These are phyloP conservation scores for Firmiana major DNA, from an alignment of 345 rosid genomes.

Conservation along the genomic window DNA sequence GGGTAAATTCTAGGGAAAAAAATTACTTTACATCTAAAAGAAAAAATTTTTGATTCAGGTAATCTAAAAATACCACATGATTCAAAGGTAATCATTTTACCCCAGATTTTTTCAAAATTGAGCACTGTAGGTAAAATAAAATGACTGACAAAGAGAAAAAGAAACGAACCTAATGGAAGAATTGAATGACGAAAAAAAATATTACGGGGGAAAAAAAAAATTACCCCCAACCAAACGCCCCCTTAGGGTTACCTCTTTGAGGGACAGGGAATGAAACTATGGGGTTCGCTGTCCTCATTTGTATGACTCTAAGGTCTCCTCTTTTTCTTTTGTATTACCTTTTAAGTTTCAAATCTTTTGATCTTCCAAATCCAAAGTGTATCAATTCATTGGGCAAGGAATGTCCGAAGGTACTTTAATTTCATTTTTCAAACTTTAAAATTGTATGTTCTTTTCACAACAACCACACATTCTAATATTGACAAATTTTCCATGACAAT, in stretches of 20 bases:
- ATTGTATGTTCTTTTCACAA: slow-evolving; percentile 1
- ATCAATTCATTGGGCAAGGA: slow-evolving; percentile 3
- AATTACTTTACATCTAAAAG: too few relatives aligned
- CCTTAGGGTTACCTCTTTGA: background rate
- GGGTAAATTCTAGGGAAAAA: too few relatives aligned
- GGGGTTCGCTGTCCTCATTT: background rate
- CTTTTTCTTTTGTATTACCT: background rate
- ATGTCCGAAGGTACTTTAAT: background rate
- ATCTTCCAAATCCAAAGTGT: background rate
- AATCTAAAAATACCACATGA: too few relatives aligned
- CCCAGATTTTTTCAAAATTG: too few relatives aligned
- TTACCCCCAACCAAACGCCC: too few relatives aligned
- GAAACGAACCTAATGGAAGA: too few relatives aligned
- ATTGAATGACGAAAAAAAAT: too few relatives aligned
- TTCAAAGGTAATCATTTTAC: too few relatives aligned
- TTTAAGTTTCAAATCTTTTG: background rate
- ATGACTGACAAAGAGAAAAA: too few relatives aligned
- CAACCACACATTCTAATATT: background rate
- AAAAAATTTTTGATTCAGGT: too few relatives aligned
- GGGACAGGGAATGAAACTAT: slow-evolving; percentile 2
- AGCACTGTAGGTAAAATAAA: too few relatives aligned
- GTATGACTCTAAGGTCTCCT: background rate
- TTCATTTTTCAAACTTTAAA: background rate
- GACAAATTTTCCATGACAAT: background rate
- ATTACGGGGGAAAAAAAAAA: too few relatives aligned